Conservation (phyloP, 768 basidiomycete genomes). For the Russula sp. region DNA sequence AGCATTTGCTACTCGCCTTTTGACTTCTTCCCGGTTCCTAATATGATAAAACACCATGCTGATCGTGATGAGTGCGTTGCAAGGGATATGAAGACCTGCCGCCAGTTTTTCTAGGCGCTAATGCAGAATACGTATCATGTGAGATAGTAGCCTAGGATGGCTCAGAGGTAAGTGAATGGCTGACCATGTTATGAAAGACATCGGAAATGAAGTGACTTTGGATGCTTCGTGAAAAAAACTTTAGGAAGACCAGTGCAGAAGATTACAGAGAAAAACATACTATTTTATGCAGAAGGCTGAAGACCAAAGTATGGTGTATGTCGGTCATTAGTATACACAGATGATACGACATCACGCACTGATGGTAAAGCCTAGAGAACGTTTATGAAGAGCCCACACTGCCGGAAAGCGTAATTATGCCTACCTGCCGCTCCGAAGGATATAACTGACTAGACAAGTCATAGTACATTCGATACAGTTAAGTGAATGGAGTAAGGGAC, state of each 20-base stretch:
- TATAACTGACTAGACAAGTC: not conserved
- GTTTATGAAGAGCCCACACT: not conserved
- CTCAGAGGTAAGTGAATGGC: not conserved
- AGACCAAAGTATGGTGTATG: not conserved
- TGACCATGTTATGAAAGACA: slow-evolving; percentile 2
- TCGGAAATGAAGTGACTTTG: not conserved
- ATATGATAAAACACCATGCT: not conserved
- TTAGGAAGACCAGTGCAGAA: too few species aligned
- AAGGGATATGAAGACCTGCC: not conserved
- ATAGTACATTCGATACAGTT: not conserved
- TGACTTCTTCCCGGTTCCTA: not conserved
- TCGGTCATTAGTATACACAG: too few species aligned
- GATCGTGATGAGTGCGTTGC: not conserved
- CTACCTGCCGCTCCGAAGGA: not conserved
- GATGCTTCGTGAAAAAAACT: not conserved
- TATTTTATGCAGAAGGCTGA: slow-evolving; percentile 1
- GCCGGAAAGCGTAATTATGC: not conserved
- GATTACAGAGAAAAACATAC: not conserved
- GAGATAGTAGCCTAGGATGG: not conserved
- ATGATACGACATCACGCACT: not conserved
- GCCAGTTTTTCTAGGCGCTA: not conserved
- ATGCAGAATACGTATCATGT: not conserved
- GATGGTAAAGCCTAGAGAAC: not conserved
- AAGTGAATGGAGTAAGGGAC: not conserved
- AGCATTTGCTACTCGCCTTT: not conserved